Percentiles rank a stretch among this genome's conserved stretches.
These are phyloP conservation scores for Pseudonitzschia delicatissima DNA, from an alignment of 108 stramenopile species.

Conservation along the genomic window DNA sequence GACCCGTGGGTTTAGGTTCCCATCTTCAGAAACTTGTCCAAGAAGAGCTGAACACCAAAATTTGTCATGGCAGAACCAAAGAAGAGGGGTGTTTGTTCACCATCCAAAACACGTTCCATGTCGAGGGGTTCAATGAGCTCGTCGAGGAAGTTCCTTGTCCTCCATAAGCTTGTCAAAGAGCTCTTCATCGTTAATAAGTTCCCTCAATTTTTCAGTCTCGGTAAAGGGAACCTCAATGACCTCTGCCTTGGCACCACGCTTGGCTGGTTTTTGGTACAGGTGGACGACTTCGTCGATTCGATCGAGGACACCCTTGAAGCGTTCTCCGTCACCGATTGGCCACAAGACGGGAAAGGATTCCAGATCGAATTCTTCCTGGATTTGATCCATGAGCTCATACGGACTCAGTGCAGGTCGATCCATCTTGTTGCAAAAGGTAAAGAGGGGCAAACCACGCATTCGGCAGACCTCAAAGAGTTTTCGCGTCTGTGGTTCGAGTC, in stretches of 20 bases:
- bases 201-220: slow-evolving; percentile 60
- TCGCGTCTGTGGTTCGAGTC: slow-evolving; percentile 93
- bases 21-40: slow-evolving; percentile 84
- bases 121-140: slow-evolving; percentile 85
- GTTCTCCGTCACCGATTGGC: slow-evolving; percentile 95
- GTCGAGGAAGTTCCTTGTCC: slow-evolving; percentile 84
- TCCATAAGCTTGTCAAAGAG: slow-evolving; percentile 87
- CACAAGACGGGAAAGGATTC: slow-evolving; percentile 90
- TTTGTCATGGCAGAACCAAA: slow-evolving; percentile 96
- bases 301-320: slow-evolving; percentile 93
- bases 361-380: slow-evolving; percentile 89
- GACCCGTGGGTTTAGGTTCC: slow-evolving; percentile 64
- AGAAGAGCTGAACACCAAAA: slow-evolving; percentile 91
- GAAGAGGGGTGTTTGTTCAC: slow-evolving; percentile 89
- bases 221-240: slow-evolving; percentile 56
- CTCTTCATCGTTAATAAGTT: slow-evolving; percentile 74
- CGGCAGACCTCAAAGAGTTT: slow-evolving; percentile 90
- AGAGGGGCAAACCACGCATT: slow-evolving; percentile 63
- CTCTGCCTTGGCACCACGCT: slow-evolving; percentile 66
- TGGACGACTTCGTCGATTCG: slow-evolving; percentile 80
- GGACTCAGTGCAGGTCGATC: slow-evolving; percentile 90
- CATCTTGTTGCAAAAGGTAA: slow-evolving; percentile 96
- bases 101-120: slow-evolving; percentile 82
- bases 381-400: slow-evolving; percentile 96
- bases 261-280: slow-evolving; percentile 67